phyloP scores from a whole-genome alignment of 176 grass and related monocot genomes.

The Lolium perenne region DNA sequence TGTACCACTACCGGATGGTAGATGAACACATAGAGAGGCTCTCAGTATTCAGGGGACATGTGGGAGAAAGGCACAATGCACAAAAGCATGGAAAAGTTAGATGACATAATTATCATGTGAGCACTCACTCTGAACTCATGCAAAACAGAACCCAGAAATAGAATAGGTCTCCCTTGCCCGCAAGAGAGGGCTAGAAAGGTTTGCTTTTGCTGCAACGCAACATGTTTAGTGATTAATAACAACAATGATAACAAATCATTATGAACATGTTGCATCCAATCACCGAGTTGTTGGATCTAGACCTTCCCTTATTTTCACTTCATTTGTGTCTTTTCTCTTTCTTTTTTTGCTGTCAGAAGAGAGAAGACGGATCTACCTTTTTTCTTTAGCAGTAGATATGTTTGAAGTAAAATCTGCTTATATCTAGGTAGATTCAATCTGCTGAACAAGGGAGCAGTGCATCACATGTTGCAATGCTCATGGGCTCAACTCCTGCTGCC shows the following conservation, averaged over 20 bases:
- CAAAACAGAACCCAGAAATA: conserved; percentile 6
- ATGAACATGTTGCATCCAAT: conserved; percentile 2
- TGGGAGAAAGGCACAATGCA: background rate
- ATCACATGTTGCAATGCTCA: conserved; percentile 12
- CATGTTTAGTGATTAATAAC: background rate
- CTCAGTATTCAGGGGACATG: background rate
- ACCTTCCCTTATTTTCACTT: background rate
- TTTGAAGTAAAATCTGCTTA: background rate
- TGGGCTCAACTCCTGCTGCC: conserved; percentile 1
- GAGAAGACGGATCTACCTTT: conserved; percentile 7
- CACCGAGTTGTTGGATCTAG: conserved; percentile 1
- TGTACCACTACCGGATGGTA: no score
- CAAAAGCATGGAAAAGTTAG: conserved; percentile 1
- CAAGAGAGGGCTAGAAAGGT: background rate
- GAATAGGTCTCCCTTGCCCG: background rate
- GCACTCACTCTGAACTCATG: conserved; percentile 28
- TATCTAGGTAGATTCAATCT: background rate
- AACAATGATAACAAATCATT: conserved; percentile 19
- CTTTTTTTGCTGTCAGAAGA: background rate
- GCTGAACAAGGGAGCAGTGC: background rate
- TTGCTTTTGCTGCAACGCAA: background rate
- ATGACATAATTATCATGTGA: conserved; percentile 31
- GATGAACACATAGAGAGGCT: background rate
- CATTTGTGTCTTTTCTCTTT: no score
- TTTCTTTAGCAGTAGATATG: background rate